phyloP scores from a whole-genome alignment of 2,329 filamentous ascomycete species.

The Macroventuria anomochaeta region DNA sequence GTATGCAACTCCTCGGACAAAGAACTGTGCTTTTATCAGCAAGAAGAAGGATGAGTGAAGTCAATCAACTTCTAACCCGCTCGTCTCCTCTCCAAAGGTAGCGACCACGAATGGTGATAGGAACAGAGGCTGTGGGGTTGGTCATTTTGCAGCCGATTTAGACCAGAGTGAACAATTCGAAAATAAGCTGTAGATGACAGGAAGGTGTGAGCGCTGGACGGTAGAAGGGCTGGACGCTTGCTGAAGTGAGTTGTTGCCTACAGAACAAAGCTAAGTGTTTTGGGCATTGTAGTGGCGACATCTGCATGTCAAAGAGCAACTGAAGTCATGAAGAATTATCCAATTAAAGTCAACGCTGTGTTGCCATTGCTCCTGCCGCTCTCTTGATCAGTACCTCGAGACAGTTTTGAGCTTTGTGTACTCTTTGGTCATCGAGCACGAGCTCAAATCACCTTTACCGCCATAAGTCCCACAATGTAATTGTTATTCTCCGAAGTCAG shows the following conservation, averaged over 20 bases:
- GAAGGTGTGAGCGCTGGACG: too few relatives aligned
- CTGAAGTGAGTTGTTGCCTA: constrained; percentile 7
- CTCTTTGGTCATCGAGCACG: neutral
- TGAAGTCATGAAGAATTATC: neutral
- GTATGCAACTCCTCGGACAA: constrained; percentile 15
- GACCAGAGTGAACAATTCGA: too few relatives aligned
- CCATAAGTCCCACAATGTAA: neutral
- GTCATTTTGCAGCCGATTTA: neutral
- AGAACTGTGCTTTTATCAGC: constrained; percentile 1
- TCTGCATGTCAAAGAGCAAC: neutral
- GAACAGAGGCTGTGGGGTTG: neutral
- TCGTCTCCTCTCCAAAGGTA: constrained; percentile 17
- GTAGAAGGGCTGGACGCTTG: neutral
- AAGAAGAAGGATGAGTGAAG: neutral
- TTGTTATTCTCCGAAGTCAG: neutral
- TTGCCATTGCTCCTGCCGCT: neutral
- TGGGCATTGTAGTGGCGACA: constrained; percentile 3
- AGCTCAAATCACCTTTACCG: neutral
- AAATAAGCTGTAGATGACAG: too few relatives aligned
- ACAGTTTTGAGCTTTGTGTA: neutral
- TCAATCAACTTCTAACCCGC: neutral
- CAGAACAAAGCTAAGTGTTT: neutral
- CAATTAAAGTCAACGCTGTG: neutral
- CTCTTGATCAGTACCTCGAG: neutral
- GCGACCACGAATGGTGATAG: constrained; percentile 16